Base-by-base conservation (phyloP, 2,329 filamentous ascomycete genomes). In the Clarireedia homoeocarpa region DNA sequence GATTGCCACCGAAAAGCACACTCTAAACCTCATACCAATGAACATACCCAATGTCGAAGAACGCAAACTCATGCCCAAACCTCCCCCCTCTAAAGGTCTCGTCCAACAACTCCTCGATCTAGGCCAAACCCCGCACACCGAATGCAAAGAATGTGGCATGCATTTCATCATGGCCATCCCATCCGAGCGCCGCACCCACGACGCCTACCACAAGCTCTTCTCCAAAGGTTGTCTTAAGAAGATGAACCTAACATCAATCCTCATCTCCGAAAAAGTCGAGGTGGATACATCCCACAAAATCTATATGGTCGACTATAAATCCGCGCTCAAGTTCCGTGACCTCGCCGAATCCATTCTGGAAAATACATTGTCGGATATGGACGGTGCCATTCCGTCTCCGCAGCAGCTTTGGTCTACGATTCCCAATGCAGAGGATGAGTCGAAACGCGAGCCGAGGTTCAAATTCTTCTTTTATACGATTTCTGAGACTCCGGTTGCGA, bases 391-490 rank as follows among this genome's bases (percentile, higher is more conserved):
- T n/a, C 44, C 46, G 9, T 40, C 17, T 4, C 23, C 46, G 2
- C n/a, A 23, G 14, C 51, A 49, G 23, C 42, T 58, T 5, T 55
- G 48, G 57, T 42, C 34, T 15, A 48, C 54, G 26, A 60, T 62
- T 39, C 15, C 48, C 3, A 53, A 59, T 17, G 52, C 55, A 12
- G 30, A 3, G 9, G 30, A 34, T 4, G 30, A 34, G 10, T 9
- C 7, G 9, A 34, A 34, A 9, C 4, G 3, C 2, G 58, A 61
- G 15, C 55, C 57, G 14, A 54, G 56, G 2, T 63, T 60, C 48
- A 62, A 61, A 26, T 36, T 65, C 9, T 66, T 60, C 47, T 49
- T 65, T n/a, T 61, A 61, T 20, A 50, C 58, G 15, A 53, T 64
- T 26, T 53, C 59, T 20, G 14, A 39, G 6, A 20, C 48, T 15